These are phyloP conservation scores for Fomitopsis schrenkii DNA, from an alignment of 1,284 basidiomycete species.

Conservation along the genomic window DNA sequence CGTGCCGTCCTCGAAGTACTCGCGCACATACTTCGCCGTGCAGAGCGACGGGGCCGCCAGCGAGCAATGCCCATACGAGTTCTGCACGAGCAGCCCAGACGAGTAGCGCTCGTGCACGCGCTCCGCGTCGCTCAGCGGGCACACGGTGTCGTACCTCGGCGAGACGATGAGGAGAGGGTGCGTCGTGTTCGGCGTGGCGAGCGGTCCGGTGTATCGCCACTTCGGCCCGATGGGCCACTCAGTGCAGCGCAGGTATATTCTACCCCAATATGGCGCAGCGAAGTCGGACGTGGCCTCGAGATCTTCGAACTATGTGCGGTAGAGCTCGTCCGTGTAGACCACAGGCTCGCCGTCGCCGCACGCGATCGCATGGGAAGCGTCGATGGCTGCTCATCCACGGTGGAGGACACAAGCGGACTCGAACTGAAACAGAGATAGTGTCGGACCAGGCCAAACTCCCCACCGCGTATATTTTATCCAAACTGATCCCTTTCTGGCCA, in stretches of 20 bases:
- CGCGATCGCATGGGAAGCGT: slow-evolving; percentile 22
- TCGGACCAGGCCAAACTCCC: too few species aligned
- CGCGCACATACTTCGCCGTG: slow-evolving; percentile 35
- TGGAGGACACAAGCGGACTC: too few species aligned
- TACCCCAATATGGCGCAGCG: slow-evolving; percentile 17
- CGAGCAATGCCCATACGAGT: slow-evolving; percentile 36
- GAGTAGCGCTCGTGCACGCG: slow-evolving; percentile 14
- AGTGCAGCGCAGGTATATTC: slow-evolving; percentile 10
- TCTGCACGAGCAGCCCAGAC: slow-evolving; percentile 16
- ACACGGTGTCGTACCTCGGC: slow-evolving; percentile 17
- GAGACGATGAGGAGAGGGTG: slow-evolving; percentile 23
- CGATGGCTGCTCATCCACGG: too few species aligned
- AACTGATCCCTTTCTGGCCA: too few species aligned
- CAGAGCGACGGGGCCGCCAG: slow-evolving; percentile 38
- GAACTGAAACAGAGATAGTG: too few species aligned
- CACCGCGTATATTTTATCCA: too few species aligned
- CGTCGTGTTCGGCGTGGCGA: slow-evolving; percentile 18
- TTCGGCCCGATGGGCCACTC: slow-evolving; percentile 13
- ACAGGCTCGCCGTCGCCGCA: slow-evolving; percentile 38
- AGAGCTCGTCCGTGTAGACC: slow-evolving; percentile 14
- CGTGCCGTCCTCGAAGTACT: slow-evolving; percentile 38
- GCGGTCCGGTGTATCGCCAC: slow-evolving; percentile 16
- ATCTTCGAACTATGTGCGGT: slow-evolving; percentile 20
- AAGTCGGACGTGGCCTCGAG: slow-evolving; percentile 31
- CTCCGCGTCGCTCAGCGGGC: slow-evolving; percentile 13